Percentiles rank a stretch among this genome's conserved stretches.
Conservation (phyloP, 345 rosid genomes). For the Punica granatum region DNA sequence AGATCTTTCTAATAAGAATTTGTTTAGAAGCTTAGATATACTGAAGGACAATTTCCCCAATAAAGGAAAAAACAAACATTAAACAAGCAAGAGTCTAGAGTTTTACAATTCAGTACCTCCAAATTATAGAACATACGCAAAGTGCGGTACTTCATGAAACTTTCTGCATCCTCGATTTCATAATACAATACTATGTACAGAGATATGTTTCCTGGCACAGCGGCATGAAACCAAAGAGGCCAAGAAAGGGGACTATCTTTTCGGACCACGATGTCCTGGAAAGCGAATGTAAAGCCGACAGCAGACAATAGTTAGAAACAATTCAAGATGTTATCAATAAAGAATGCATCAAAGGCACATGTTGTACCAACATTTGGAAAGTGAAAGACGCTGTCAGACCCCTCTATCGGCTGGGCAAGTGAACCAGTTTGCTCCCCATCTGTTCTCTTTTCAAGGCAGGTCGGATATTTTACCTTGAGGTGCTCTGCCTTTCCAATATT, state of each 20-base stretch:
- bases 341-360: slow-evolving; percentile 12
- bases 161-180: slow-evolving; percentile 70
- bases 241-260: slow-evolving; percentile 56
- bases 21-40: background rate
- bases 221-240: slow-evolving; percentile 98
- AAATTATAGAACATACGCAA: slow-evolving; percentile 71
- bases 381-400: slow-evolving; percentile 36
- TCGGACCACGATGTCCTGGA: slow-evolving; percentile 55
- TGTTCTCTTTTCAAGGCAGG: slow-evolving; percentile 54
- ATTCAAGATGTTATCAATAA: slow-evolving; percentile 13
- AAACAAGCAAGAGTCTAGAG: slow-evolving; percentile 2
- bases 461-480: slow-evolving; percentile 45
- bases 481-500: slow-evolving; percentile 45
- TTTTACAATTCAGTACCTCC: slow-evolving; percentile 43
- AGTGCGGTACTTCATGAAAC: slow-evolving; percentile 75
- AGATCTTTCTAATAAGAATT: background rate
- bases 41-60: slow-evolving; percentile 2
- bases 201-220: slow-evolving; percentile 69
- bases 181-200: slow-evolving; percentile 66
- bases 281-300: slow-evolving; percentile 16
- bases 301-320: slow-evolving; percentile 11
- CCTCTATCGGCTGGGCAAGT: slow-evolving; percentile 24
- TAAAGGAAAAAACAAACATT: background rate
- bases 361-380: slow-evolving; percentile 74
- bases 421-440: slow-evolving; percentile 22